These are phyloP conservation scores for Stagonosporopsis rhizophila DNA, from an alignment of 2,329 filamentous ascomycete species.

Conservation along the genomic window DNA sequence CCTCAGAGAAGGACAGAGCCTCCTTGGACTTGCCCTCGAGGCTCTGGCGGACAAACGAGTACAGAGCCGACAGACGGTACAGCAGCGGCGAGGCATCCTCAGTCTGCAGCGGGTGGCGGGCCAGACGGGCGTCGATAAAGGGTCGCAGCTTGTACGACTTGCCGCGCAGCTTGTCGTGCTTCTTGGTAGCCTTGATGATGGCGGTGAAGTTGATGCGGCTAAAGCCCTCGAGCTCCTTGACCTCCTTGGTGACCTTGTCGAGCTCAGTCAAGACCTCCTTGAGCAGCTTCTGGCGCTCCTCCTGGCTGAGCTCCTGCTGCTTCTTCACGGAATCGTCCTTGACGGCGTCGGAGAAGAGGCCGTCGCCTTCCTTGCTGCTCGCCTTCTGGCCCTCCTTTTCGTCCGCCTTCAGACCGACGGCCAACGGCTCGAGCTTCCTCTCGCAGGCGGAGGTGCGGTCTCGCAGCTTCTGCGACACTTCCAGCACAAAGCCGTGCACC, in stretches of 20 bases:
- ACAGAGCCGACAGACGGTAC: conserved; percentile 90
- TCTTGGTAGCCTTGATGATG: conserved; percentile 98
- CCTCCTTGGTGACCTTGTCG: conserved; percentile 86
- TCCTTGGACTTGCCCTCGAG: conserved; percentile 66
- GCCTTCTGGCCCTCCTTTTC: conserved; percentile 29
- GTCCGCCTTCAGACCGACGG: conserved; percentile 45
- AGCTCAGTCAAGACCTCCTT: conserved; percentile 79
- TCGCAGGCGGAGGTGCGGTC: conserved; percentile 79
- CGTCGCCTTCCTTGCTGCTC: conserved; percentile 15
- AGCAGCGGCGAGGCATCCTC: conserved; percentile 91
- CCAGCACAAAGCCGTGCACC: conserved; percentile 85
- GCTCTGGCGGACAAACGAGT: conserved; percentile 89
- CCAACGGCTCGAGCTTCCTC: conserved; percentile 67
- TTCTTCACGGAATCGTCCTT: conserved; percentile 32
- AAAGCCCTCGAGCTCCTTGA: conserved; percentile 93
- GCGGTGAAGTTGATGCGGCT: conserved; percentile 97
- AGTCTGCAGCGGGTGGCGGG: conserved; percentile 91
- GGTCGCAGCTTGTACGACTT: conserved; percentile 86
- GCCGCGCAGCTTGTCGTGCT: conserved; percentile 94
- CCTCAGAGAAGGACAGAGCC: conserved; percentile 55
- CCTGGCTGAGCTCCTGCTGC: conserved; percentile 39
- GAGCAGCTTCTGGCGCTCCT: conserved; percentile 61
- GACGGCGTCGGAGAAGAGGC: conserved; percentile 23
- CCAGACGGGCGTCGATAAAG: conserved; percentile 86
- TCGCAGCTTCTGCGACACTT: conserved; percentile 80